These are phyloP conservation scores for Candida stauntonica DNA, from an alignment of 805 yeast species.

Conservation along the genomic window DNA sequence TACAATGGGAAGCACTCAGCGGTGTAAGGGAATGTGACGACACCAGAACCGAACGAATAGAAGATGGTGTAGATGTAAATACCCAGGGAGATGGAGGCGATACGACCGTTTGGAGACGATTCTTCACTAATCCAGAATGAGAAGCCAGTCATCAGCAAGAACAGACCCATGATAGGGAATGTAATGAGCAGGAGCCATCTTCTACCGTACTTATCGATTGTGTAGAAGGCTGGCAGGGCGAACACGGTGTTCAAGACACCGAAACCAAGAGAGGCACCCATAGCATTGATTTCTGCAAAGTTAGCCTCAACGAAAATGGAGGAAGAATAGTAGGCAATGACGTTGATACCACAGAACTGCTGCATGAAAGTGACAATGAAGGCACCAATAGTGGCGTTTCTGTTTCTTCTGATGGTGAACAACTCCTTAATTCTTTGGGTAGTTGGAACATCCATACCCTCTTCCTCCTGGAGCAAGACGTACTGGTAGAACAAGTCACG, in stretches of 20 bases:
- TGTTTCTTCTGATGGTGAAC: constrained; percentile 70
- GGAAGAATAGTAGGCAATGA: constrained; percentile 81
- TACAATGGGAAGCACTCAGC: constrained; percentile 82
- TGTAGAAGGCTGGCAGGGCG: constrained; percentile 77
- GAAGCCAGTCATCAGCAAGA: constrained; percentile 59
- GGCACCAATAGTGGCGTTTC: constrained; percentile 78
- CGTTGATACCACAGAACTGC: constrained; percentile 88
- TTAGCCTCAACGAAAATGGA: constrained; percentile 68
- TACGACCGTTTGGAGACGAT: constrained; percentile 40
- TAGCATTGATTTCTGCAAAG: constrained; percentile 54
- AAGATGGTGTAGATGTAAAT: constrained; percentile 68
- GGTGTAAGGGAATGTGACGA: constrained; percentile 84
- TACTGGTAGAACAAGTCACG: constrained; percentile 68
- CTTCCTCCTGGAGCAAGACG: constrained; percentile 60
- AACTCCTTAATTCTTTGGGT: constrained; percentile 48
- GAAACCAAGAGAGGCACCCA: constrained; percentile 82
- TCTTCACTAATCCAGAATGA: constrained; percentile 64
- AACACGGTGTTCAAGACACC: constrained; percentile 77
- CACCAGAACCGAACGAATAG: constrained; percentile 84
- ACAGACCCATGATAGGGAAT: constrained; percentile 61
- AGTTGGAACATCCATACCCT: constrained; percentile 43
- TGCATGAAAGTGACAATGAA: constrained; percentile 86
- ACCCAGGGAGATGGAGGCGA: constrained; percentile 68
- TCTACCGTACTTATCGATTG: constrained; percentile 77
- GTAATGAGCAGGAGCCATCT: constrained; percentile 53